Conservation (phyloP, 164 flowering plant species). For the Liquidambar formosana region DNA sequence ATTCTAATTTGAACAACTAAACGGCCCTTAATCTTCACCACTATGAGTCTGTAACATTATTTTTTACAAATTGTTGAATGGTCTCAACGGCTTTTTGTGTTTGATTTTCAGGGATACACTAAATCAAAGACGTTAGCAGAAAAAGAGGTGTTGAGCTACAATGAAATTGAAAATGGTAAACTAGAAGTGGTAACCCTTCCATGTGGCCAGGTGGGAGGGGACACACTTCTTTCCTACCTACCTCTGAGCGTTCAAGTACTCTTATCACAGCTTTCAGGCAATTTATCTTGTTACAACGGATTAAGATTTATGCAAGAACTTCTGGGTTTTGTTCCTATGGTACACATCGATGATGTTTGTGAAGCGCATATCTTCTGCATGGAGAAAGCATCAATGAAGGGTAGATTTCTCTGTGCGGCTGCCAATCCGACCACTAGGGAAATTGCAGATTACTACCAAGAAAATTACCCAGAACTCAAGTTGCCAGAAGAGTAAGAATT, state of each 20-base stretch:
- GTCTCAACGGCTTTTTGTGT: too few species aligned
- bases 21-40: too few species aligned
- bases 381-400: constrained; percentile 28
- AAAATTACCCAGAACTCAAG: constrained; percentile 16
- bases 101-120: constrained; percentile 17
- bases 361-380: constrained; percentile 45
- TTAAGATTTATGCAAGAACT: constrained; percentile 18
- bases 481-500: constrained; percentile 30
- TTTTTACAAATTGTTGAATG: too few species aligned
- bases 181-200: constrained; percentile 21
- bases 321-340: constrained; percentile 20
- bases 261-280: constrained; percentile 9
- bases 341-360: constrained; percentile 40
- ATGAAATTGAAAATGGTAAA: constrained; percentile 4
- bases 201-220: constrained; percentile 23
- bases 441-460: constrained; percentile 11
- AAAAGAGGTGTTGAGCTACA: constrained; percentile 21
- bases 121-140: constrained; percentile 25
- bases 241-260: constrained; percentile 2
- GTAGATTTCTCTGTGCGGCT: constrained; percentile 33
- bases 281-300: not conserved
- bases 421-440: constrained; percentile 9
- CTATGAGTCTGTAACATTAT: too few species aligned
- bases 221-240: constrained; percentile 1
- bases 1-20: too few species aligned